Base-by-base conservation (phyloP, 495 filamentous ascomycete species). In the Staphylotrichum tortipilum region DNA sequence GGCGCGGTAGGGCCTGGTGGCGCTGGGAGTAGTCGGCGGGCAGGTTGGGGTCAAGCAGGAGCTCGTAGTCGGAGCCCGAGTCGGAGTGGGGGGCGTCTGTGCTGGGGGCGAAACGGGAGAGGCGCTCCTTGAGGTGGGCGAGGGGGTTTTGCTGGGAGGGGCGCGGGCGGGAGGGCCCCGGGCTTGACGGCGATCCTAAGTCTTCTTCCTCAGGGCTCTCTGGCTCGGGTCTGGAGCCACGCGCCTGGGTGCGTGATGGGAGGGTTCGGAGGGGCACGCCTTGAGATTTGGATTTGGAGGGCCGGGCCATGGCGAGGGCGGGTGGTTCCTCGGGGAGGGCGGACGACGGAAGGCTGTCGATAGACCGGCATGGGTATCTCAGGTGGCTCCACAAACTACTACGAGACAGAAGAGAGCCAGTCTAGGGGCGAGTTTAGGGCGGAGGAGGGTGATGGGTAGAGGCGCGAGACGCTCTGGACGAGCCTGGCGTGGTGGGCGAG, bases 31-130 rank as follows among this genome's bases (percentile, higher is more conserved):
- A 55, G 34, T 70, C 69, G 12, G 59, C 67, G 7, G 72, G 74
- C 5, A 72, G 58, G 53, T 74, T 76, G n/a, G 75, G 75, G 54
- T 79, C 75, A 48, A 72, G 40, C 7, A 74, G 52, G 14, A 70
- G 69, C 44, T 74, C 71, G 43, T 66, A 30, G 37, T 74, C 72
- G 28, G 71, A 73, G 19, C 60, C 64, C 23, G 67, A 57, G 44
- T 68, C 68, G 41, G 65, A 60, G 19, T 62, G 54, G 37, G 58
- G 47, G 31, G 64, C 57, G 34, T 34, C 26, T 8, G 23, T 62
- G 60, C 49, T 15, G 26, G 61, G 61, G 37, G 55, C 43, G 64
- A 64, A 66, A 51, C 59, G 52, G 14, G 69, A 63, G 52, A 63
- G 53, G 28, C 59, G 59, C 19, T 35, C 62, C 42, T 34, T 47